phyloP scores from a whole-genome alignment of 257 asterid genomes.

The Nicotiana obtusifolia region DNA sequence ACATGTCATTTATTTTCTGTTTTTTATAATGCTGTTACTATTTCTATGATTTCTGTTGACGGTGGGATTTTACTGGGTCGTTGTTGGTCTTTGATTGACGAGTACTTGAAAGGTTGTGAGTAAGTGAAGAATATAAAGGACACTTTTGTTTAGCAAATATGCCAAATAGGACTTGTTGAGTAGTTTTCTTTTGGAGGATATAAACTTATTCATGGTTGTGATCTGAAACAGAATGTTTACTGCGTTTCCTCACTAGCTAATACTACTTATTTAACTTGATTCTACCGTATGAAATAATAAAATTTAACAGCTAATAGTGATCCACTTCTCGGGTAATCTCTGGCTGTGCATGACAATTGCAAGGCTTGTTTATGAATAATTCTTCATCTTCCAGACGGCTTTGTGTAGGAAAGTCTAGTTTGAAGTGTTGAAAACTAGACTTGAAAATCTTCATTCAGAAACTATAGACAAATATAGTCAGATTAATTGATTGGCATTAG shows the following conservation, averaged over 20 bases:
- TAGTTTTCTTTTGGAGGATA: not conserved
- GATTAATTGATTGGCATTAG: too few species aligned
- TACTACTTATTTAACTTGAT: not conserved
- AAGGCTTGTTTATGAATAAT: too few species aligned
- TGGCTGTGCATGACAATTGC: too few species aligned
- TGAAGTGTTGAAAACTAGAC: too few species aligned
- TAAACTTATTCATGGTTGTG: not conserved
- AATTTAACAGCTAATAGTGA: not conserved
- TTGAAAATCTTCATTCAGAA: too few species aligned
- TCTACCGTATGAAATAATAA: not conserved
- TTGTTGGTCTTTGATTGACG: not conserved
- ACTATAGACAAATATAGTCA: too few species aligned
- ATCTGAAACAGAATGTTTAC: not conserved
- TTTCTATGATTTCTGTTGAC: too few species aligned
- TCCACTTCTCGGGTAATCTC: not conserved
- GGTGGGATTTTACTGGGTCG: too few species aligned
- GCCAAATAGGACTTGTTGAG: not conserved
- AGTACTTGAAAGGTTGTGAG: not conserved
- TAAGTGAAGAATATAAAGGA: not conserved
- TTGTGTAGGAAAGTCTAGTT: too few species aligned
- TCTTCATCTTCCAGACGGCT: too few species aligned
- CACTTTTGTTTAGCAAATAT: not conserved
- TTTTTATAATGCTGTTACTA: too few species aligned
- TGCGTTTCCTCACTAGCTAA: not conserved
- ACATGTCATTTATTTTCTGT: too few species aligned